Evolutionary conservation across 2,329 filamentous ascomycete genomes (phyloP).

Genomic region (Chrysoporthe deuterocubensis): DNA sequence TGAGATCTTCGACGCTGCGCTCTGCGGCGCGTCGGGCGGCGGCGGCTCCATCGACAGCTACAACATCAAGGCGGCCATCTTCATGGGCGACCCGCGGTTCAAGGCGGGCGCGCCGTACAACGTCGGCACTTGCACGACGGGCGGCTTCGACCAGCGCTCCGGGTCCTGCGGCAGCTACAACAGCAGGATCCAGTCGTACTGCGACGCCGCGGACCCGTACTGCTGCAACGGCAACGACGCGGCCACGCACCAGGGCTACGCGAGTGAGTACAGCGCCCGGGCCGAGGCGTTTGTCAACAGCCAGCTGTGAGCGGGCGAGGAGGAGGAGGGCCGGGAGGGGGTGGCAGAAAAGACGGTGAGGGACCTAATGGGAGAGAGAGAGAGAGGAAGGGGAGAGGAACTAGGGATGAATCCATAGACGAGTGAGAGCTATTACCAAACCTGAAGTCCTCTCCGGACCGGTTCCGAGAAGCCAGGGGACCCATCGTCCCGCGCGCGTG

Average conservation of each 20-base stretch:
- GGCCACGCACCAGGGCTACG: constrained; percentile 60
- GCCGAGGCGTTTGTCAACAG: constrained; percentile 61
- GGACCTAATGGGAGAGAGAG: not conserved
- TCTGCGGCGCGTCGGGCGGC: constrained; percentile 48
- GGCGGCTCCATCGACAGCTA: constrained; percentile 51
- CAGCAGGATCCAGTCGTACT: constrained; percentile 62
- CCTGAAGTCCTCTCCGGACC: not conserved
- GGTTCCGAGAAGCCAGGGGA: too few relatives aligned
- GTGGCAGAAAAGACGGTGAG: not conserved
- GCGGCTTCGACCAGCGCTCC: constrained; percentile 55
- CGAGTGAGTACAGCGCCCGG: constrained; percentile 57
- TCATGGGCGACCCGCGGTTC: constrained; percentile 66
- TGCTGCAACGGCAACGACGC: constrained; percentile 63
- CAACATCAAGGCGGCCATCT: constrained; percentile 63
- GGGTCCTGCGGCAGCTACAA: constrained; percentile 58
- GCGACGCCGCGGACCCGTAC: constrained; percentile 63
- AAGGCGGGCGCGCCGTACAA: constrained; percentile 59
- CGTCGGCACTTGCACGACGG: constrained; percentile 62
- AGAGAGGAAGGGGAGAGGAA: not conserved
- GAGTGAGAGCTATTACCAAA: not conserved
- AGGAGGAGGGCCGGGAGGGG: not conserved
- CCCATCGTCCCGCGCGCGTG: too few relatives aligned
- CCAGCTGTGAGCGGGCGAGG: constrained; percentile 41
- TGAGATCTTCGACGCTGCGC: constrained; percentile 50
- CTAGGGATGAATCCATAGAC: not conserved